Base-by-base conservation (phyloP, 129 eudicot species). In the Smallanthus sonchifolius region DNA sequence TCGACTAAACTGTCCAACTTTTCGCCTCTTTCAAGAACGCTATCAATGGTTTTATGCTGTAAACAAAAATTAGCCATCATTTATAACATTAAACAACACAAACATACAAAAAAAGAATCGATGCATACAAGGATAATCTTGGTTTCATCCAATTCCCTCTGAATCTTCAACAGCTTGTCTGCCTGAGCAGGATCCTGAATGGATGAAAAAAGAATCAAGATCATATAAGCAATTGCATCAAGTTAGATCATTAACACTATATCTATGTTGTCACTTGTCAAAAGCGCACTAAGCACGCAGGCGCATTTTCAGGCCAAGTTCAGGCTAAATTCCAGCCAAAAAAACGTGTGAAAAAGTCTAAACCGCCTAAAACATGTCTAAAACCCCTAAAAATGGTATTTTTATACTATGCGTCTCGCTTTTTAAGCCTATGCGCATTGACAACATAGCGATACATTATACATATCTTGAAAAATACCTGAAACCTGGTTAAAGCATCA, bases 171-270 rank as follows among this genome's bases (percentile, higher is more conserved):
- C 82, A 89, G 86, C 83, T 89, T 92, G 81, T 92, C 97, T 30
- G 97, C 97, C 75, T 92, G 88, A 43, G 91, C 91, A 74, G 97
- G 97, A 70, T 92, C 96, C 97, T 89, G 70, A 13, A 77, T 19
- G 35, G 19, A 15, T 7, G 9, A 65, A 42, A 47, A 39, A 67
- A 38, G 30, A 24, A 24, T 24, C 30, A 24, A 24, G 30, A 24
- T 24, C 15, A 43, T 67, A 42, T 40, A 44, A 44, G 11, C 2
- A 10, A 1, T 8, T 44, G 4, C 49, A 44, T 44, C 49, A 44
- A 44, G 15, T 10, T 44, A 44, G 11, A 43, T 10, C 11, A 10
- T 10, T 10, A 44, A 44, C 30, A 24, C 30, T 24, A 24, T 24
- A 24, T 24, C 30, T 24, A 24, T 24, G 30, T 24, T 24, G 30